Conservation (phyloP, 805 yeast species). For the Torulaspora franciscae region DNA sequence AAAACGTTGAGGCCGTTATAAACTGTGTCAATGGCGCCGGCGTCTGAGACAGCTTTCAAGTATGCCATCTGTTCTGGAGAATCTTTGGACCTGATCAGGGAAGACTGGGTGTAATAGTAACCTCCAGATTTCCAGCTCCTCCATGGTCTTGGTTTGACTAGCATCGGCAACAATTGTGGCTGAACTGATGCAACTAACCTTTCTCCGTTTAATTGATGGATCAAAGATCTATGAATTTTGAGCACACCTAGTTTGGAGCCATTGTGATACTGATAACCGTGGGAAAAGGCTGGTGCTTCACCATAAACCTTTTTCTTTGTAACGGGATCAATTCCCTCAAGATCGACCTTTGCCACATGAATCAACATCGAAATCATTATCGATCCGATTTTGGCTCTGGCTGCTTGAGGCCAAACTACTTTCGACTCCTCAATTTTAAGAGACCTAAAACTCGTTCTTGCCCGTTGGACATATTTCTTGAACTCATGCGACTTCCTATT, state of each 20-base stretch:
- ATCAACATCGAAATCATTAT: constrained; percentile 67
- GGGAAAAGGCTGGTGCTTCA: constrained; percentile 84
- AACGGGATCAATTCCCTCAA: constrained; percentile 74
- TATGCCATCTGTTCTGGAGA: constrained; percentile 89
- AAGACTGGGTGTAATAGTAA: constrained; percentile 57
- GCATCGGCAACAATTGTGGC: constrained; percentile 91
- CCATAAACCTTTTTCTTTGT: constrained; percentile 65
- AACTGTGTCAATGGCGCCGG: constrained; percentile 58
- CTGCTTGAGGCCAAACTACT: constrained; percentile 50
- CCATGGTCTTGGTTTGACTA: constrained; percentile 90
- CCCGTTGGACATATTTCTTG: constrained; percentile 38
- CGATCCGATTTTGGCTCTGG: constrained; percentile 75
- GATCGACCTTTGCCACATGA: constrained; percentile 78
- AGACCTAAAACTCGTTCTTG: constrained; percentile 37
- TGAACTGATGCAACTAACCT: constrained; percentile 59
- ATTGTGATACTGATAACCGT: constrained; percentile 72
- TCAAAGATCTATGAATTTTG: constrained; percentile 64
- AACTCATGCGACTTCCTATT: constrained; percentile 45
- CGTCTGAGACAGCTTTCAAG: constrained; percentile 73
- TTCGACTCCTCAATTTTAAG: constrained; percentile 37
- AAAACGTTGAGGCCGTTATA: constrained; percentile 79
- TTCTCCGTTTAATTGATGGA: constrained; percentile 62
- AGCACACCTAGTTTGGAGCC: constrained; percentile 82
- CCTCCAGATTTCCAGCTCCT: constrained; percentile 79
- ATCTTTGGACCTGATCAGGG: constrained; percentile 71